Base-by-base conservation (phyloP, 176 grass and related monocot genomes). In the Triticum urartu region DNA sequence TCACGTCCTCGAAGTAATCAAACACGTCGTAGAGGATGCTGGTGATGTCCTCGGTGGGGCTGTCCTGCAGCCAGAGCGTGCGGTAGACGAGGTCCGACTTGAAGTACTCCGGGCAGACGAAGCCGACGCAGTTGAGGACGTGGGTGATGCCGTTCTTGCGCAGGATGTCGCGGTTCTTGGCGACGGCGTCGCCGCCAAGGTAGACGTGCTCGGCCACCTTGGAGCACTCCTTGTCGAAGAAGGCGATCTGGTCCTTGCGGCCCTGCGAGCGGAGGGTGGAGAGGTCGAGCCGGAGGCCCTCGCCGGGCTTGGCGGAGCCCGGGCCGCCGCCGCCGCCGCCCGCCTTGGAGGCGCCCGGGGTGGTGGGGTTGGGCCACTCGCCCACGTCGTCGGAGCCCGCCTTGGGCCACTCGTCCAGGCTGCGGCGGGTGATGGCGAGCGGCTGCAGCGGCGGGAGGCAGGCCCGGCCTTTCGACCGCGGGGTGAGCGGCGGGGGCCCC, bases 191-290 rank as follows among this genome's bases (percentile, higher is more conserved):
- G 38, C 97, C 97, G 4, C 97, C 97, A 1, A 99, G 92, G 89
- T 99, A 99, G 56, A 99, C 92, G 40, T 99, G 97, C 0, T 94
- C 92, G 4, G 97, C 97, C 7, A 99, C 97, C 92, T 99, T 99
- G 72, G 97, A 99, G 71, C 97, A 99, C 89, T 99, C 97, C 89
- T 96, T 99, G 85, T 99, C 97, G 28, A 92, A 98, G 90, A 96
- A 94, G 78, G 97, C 94, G 72, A 99, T 94, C 91, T 99, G 97
- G 85, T 99, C 97, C 75, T 95, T 96, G 60, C 83, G 92, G 7
- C 86, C 94, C 75, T 91, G 92, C 3, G 94, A 91, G 5, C 79
- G 63, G 52, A 94, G 86, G 4, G 92, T 79, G 42, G 94, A 88
- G 61, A 96, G 90, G 81, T 99, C 94, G 3, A 99, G 80, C 42